Evolutionary conservation across 2,329 filamentous ascomycete genomes (phyloP), one percentile per base, ranked within the genome.

Genomic region (Epichloe glyceriae): DNA sequence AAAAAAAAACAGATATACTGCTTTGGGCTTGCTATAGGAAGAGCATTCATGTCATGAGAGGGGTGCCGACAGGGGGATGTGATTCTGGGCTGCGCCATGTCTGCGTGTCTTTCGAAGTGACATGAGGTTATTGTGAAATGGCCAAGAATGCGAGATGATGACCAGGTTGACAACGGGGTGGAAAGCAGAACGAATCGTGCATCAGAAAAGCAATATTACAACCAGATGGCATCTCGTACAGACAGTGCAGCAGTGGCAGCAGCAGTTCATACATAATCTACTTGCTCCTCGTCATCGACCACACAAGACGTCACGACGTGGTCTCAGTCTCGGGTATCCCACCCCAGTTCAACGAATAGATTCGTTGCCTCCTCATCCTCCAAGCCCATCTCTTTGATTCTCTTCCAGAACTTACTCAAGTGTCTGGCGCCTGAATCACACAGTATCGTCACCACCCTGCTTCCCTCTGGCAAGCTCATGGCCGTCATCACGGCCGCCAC

Each of bases 401-500:
- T 73, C 61, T 83, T 86, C 85, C 86, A 93, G 62, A 94, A 90
- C 67, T 90, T 91, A 69, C 84, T 89, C 48, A 93, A 66, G 66
- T 93, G 87, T 56, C 88, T 75, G 10, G 82, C 82, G n/a, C 88
- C 85, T n/a, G 79, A 81, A 68, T 94, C 88, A 65, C 87, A 93
- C 7, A 93, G 69, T n/a, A 94, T 73, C 0, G 88, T 93, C n/a
- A 90, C 86, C 41, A 94, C 79, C 34, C 73, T 75, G 53, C 83
- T 85, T 14, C 74, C 76, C 49, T 69, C 64, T 4, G 79, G 78
- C 54, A 90, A 68, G 41, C 72, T 70, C 62, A 82, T 75, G 26
- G 86, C 86, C 4, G 83, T 74, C 47, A 76, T 76, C 10, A 86
- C 82, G 20, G 87, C 85, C 4, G 86, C 88, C 41, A 87, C 85